phyloP scores from a whole-genome alignment of 2,329 filamentous ascomycete genomes.

The Colletotrichum limetticola region DNA sequence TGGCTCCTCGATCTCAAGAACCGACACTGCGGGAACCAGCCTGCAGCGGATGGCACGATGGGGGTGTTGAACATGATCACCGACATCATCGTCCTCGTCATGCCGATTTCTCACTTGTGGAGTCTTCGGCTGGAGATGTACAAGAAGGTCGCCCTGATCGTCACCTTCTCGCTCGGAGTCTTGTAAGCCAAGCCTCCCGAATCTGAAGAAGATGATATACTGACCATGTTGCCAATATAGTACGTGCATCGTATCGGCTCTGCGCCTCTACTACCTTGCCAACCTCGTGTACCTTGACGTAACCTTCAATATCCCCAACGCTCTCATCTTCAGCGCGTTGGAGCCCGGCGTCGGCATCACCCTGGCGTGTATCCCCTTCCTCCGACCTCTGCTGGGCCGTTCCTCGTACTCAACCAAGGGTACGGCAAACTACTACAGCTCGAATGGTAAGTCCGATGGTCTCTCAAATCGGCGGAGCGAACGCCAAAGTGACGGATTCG shows the following conservation, averaged over 20 bases:
- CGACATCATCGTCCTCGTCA: constrained; percentile 39
- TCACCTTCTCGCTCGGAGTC: constrained; percentile 46
- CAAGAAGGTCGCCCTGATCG: constrained; percentile 44
- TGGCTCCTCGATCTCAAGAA: constrained; percentile 42
- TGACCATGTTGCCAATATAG: constrained; percentile 33
- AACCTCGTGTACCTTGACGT: constrained; percentile 46
- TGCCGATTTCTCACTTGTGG: constrained; percentile 42
- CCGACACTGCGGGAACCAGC: constrained; percentile 40
- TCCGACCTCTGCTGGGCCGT: constrained; percentile 50
- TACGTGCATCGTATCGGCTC: constrained; percentile 46
- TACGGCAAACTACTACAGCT: constrained; percentile 25
- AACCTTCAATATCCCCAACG: constrained; percentile 46
- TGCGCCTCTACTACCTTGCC: constrained; percentile 47
- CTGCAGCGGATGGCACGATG: constrained; percentile 42
- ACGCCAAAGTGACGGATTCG: constrained; percentile 4
- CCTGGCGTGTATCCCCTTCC: constrained; percentile 51
- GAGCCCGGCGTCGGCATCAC: constrained; percentile 52
- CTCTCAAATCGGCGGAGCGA: neutral
- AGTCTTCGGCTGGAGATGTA: constrained; percentile 39
- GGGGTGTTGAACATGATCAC: constrained; percentile 41
- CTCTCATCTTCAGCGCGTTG: constrained; percentile 48
- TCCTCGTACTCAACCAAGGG: constrained; percentile 29
- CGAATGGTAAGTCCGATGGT: neutral
- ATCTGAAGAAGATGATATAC: neutral
- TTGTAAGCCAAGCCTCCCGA: constrained; percentile 40